Conservation (phyloP, 2,329 filamentous ascomycete species). For the Phialophora chinensis region DNA sequence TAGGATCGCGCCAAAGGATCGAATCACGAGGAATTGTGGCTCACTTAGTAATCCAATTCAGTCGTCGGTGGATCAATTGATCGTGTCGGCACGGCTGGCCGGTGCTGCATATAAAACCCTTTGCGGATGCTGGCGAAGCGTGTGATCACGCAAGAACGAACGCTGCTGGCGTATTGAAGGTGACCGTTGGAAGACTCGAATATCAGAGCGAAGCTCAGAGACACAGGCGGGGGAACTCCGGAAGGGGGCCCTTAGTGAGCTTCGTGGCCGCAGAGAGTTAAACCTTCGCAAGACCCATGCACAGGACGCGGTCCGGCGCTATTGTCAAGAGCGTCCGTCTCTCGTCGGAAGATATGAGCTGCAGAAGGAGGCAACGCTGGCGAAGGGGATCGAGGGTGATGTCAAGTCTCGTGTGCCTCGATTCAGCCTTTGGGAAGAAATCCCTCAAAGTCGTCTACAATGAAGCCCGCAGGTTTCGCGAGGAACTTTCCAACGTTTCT, state of each 20-base stretch:
- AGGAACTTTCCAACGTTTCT: neutral
- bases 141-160: neutral
- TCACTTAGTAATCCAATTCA: conserved; percentile 16
- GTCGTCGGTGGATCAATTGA: conserved; percentile 2
- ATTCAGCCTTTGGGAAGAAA: neutral
- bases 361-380: neutral
- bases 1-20: conserved; percentile 8
- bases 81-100: neutral
- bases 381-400: neutral
- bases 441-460: neutral
- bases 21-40: neutral
- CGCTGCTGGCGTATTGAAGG: neutral
- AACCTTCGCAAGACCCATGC: neutral
- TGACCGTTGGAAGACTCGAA: neutral
- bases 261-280: neutral
- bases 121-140: neutral
- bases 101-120: conserved; percentile 7
- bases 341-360: neutral
- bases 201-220: neutral
- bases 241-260: neutral
- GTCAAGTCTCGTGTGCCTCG: neutral
- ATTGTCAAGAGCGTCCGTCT: neutral
- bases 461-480: neutral
- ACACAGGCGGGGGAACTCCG: neutral
- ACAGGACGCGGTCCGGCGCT: neutral